Base-by-base conservation (phyloP, 345 rosid genomes). In the Aquilaria sinensis region DNA sequence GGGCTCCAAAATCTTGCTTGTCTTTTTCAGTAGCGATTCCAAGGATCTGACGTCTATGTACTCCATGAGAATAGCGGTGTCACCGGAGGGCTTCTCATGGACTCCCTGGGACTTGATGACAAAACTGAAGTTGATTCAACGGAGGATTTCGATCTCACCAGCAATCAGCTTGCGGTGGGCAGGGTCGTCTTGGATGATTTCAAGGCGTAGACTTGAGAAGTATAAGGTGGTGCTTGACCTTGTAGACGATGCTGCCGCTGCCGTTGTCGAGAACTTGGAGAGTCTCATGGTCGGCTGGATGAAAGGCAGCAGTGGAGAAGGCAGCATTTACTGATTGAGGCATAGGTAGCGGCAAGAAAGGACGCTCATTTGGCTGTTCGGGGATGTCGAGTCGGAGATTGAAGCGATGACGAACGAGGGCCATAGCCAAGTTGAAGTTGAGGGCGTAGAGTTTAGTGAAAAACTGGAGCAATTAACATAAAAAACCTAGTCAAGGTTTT, bases 91-190 rank as follows among this genome's bases (percentile, higher is more conserved):
- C 45, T 78, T 81, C 58, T 86, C 89, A 65, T 70, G 71, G 47
- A 77, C 74, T 0, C 76, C 89, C 69, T 83, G 77, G 77, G 83
- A 84, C 34, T 67, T 69, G 6, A 89, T 91, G 32, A 83, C 65
- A 61, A 75, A 58, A 0, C 89, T 86, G 0, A 88, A 85, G 57
- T 86, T 89, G 0, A 86, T 81, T 2, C 85, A 85, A 51, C 91
- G 87, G 68, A 89, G 91, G 64, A 89, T 89, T 59, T 83, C 85
- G 68, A 81, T 84, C 73, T 89, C 96, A 0, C 91, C 79, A 76
- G 66, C 62, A 32, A 85, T 53, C 32, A 80, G 94, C 41, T 87
- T 84, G 10, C 91, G 92, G 62, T 81, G 64, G 34, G 67, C 34
- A 13, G 89, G 70, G 65, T 86, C 90, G 10, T 75, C 83, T 57